Evolutionary conservation across 192 early-diverging fungal genomes (phyloP).

Genomic region (Oehlia diaphana): DNA sequence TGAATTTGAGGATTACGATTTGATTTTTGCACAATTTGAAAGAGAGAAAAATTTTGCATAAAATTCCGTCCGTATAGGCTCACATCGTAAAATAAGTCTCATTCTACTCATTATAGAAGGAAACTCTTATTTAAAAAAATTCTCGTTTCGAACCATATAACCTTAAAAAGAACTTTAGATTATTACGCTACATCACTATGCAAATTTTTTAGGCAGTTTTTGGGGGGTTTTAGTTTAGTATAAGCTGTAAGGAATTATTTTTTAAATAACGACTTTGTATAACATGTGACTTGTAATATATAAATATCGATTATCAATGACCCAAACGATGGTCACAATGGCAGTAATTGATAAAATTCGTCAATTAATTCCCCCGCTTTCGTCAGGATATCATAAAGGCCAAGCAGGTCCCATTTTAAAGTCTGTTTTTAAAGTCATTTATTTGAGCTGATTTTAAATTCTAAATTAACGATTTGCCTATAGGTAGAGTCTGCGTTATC

Average conservation of each 20-base stretch:
- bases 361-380: slow-evolving; percentile 55
- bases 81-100: no score
- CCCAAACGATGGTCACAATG: no score
- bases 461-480: background rate
- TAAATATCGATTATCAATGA: background rate
- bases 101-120: no score
- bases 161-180: no score
- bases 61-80: no score
- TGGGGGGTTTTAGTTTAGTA: no score
- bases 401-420: slow-evolving; percentile 58
- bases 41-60: background rate
- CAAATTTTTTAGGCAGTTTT: no score
- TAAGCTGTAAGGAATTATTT: no score
- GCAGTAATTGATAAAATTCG: background rate
- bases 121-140: no score
- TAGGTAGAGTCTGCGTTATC: slow-evolving; percentile 71
- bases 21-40: slow-evolving; percentile 75
- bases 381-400: slow-evolving; percentile 68
- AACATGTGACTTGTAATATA: no score
- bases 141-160: background rate
- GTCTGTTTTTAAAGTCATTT: background rate
- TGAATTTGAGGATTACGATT: slow-evolving; percentile 79
- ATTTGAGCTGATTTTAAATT: background rate
- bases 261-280: no score
- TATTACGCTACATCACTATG: no score